A percentile compares a stretch with the other conserved stretches of the same genome.
Conservation (phyloP, 192 early-diverging fungal species). For the Obelidium mucronatum region DNA sequence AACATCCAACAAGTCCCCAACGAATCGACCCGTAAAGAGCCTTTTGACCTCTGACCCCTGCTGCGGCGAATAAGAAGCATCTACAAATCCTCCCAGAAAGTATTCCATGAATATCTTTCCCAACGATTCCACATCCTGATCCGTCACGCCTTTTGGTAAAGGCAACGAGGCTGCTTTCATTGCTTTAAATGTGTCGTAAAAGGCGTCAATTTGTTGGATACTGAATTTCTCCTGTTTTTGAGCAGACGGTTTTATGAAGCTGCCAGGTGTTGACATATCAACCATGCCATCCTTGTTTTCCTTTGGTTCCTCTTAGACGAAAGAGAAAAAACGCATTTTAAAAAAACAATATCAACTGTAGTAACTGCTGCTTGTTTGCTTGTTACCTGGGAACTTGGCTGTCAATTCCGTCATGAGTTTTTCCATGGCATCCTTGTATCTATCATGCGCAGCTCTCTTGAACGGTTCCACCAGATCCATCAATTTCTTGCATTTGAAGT, state of each 20-base stretch:
- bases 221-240: conserved; percentile 1
- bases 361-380: background rate
- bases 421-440: background rate
- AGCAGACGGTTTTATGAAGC: background rate
- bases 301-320: background rate
- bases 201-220: conserved; percentile 40
- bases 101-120: conserved; percentile 33
- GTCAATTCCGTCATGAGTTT: conserved; percentile 27
- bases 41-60: background rate
- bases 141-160: conserved; percentile 47
- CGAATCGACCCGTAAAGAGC: conserved; percentile 31
- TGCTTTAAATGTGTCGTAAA: conserved; percentile 48
- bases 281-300: background rate
- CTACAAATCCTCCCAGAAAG: conserved; percentile 33
- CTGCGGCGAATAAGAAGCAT: background rate
- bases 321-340: background rate
- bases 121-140: conserved; percentile 40
- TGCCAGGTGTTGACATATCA: conserved; percentile 1
- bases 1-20: conserved; percentile 25
- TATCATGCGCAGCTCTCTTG: background rate
- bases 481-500: conserved; percentile 13
- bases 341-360: no score
- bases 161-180: conserved; percentile 39
- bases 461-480: conserved; percentile 32
- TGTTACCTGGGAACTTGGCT: background rate